Base-by-base conservation (phyloP, 139 green algal genomes). In the Chlorella sp. region DNA sequence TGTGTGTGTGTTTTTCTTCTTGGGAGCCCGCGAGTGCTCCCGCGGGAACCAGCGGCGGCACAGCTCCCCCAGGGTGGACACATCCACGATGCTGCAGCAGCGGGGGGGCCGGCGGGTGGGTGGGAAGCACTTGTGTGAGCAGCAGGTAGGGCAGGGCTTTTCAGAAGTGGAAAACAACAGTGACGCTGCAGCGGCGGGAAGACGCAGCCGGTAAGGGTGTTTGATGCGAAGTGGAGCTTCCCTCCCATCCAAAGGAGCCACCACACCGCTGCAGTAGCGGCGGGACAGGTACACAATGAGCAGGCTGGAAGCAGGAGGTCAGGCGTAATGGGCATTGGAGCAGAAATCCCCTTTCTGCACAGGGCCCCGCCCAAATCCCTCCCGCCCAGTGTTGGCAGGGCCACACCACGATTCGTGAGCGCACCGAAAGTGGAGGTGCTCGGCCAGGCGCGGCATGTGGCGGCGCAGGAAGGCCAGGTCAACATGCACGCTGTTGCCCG, bases 401-500 rank as follows among this genome's bases (percentile, higher is more conserved):
- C n/a, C n/a, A n/a, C n/a, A n/a, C n/a, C n/a, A n/a, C n/a, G n/a
- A n/a, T n/a, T n/a, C n/a, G n/a, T n/a, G n/a, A 57, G 48, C 34
- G 36, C 32, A 86, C 87, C 87, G 89, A 94, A 98, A 98, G 90
- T 96, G 93, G 19, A 98, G 90, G 91, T 98, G 93, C 5, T 92
- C 93, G 18, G 92, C 84, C 60, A 99, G 87, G 0, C 77, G 53
- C 0, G 97, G 97, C 97, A 99, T 99, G 92, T 97, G 89, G 75
- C 92, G 92, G 42, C 94, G 88, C 68, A 99, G 91, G 92, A 99
- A 99, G 48, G 92, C 91, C 28, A 97, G 90, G 92, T 99, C 97
- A 4, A 97, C 92, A 89, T 99, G 97, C 30, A 99, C 94, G 28
- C 90, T 95, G 92, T 97, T 98, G 85, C 97, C 97, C 39, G 96